These are phyloP conservation scores for Daldinia sp. DNA, from an alignment of 2,329 filamentous ascomycete species.

Conservation along the genomic window DNA sequence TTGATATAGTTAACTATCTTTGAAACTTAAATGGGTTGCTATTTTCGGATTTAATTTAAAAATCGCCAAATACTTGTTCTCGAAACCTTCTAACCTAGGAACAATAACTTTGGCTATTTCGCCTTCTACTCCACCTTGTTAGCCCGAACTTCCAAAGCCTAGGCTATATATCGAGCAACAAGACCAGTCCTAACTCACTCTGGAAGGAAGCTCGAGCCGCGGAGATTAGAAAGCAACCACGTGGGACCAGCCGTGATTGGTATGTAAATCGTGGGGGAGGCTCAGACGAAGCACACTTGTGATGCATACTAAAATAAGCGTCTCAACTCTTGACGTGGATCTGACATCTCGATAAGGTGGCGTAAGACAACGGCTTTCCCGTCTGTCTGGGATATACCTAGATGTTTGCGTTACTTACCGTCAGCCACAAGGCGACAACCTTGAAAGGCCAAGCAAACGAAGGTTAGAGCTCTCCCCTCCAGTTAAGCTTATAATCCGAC, in stretches of 20 bases:
- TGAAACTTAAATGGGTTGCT: background rate
- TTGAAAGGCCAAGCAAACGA: background rate
- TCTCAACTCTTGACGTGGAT: slow-evolving; percentile 25
- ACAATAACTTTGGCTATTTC: slow-evolving; percentile 3
- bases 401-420: slow-evolving; percentile 1
- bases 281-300: slow-evolving; percentile 17
- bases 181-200: slow-evolving; percentile 17
- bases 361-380: slow-evolving; percentile 17
- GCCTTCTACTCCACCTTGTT: slow-evolving; percentile 11
- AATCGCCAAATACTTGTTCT: background rate
- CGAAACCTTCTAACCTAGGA: background rate
- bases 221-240: slow-evolving; percentile 20
- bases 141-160: slow-evolving; percentile 8
- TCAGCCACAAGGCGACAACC: slow-evolving; percentile 21
- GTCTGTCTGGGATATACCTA: slow-evolving; percentile 3
- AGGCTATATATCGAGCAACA: background rate
- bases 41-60: background rate
- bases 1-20: background rate
- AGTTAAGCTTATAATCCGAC: slow-evolving; percentile 4
- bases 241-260: slow-evolving; percentile 23
- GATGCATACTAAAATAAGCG: slow-evolving; percentile 17
- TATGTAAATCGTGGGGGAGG: slow-evolving; percentile 27
- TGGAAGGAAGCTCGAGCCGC: slow-evolving; percentile 23
- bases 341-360: slow-evolving; percentile 21
- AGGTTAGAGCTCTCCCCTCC: background rate